Conservation (phyloP, 345 rosid genomes). For the Eucalyptus shirleyi region DNA sequence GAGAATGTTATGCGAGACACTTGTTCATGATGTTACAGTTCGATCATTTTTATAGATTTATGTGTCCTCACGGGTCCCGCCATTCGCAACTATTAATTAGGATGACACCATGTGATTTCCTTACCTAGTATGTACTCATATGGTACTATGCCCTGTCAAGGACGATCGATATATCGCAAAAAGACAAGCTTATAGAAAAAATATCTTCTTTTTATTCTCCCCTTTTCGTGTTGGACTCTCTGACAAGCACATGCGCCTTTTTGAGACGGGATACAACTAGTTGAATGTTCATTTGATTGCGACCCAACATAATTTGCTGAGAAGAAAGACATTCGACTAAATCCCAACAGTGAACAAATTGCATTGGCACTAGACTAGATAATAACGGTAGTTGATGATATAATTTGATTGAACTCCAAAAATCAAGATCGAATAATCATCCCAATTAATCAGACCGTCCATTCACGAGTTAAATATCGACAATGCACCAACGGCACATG, state of each 20-base stretch:
- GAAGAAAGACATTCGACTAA: background rate
- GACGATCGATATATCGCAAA: background rate
- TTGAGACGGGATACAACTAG: background rate
- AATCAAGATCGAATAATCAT: background rate
- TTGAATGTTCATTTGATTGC: background rate
- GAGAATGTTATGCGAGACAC: too few species aligned
- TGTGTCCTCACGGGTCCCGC: accelerated
- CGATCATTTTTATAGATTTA: background rate
- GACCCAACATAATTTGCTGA: background rate
- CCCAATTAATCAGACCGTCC: too few species aligned
- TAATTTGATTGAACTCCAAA: background rate
- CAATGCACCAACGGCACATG: accelerated
- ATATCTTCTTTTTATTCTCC: too few species aligned
- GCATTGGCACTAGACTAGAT: background rate
- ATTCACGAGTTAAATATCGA: too few species aligned
- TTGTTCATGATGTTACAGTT: background rate
- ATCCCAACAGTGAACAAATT: background rate
- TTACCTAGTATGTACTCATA: background rate
- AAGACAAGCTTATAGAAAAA: background rate
- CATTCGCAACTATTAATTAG: background rate
- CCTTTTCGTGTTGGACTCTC: background rate
- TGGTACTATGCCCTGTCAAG: background rate
- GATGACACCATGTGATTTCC: background rate
- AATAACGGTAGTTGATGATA: background rate
- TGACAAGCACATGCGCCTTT: background rate